Base-by-base conservation (phyloP, 495 filamentous ascomycete species). In the Diplogelasinospora grovesii region DNA sequence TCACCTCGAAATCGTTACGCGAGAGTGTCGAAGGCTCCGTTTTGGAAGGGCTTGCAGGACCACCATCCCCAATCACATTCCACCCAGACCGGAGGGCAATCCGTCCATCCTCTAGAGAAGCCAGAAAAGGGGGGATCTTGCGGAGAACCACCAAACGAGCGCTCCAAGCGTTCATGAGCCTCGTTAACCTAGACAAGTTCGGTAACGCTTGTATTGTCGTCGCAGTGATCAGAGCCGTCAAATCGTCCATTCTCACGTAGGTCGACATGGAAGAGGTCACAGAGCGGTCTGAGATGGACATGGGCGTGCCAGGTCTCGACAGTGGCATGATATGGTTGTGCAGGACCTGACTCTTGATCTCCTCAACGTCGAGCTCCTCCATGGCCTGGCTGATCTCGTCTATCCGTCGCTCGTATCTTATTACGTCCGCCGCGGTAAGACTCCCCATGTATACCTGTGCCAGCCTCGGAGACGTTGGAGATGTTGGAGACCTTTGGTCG, bases 131-230 rank as follows among this genome's bases (percentile, higher is more conserved):
- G 0, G 89, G 83, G 1, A 87, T 76, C 48, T 78, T 77, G 28
- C 77, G 72, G 11, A 95, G 68, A 16, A 95, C 80, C 4, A 75
- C 53, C 9, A 96, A 60, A 16, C 92, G 83, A 16, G 82, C 74
- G 14, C 67, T 76, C 92, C 92, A 98, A 8, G 73, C 72, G 30
- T 74, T 74, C 32, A 97, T 66, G 1, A 89, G 59, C 10, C 72
- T 70, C 21, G 73, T 78, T 26, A 98, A 61, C 22, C 74, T 75
- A 22, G 82, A 82, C n/a, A 95, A 61, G 29, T 83, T 79, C 1
- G 93, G 92, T 18, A 98, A 70, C 8, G 89, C 78, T 45, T 89
- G 85, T 11, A 98, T 55, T 4, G 89, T 83, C 13, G 86, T 95
- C 16, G 86, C 84, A 18, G 92, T 96, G 28, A 97, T 74, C 24